Evolutionary conservation across 768 basidiomycete species (phyloP).

Genomic region (Arthromyces matolae): DNA sequence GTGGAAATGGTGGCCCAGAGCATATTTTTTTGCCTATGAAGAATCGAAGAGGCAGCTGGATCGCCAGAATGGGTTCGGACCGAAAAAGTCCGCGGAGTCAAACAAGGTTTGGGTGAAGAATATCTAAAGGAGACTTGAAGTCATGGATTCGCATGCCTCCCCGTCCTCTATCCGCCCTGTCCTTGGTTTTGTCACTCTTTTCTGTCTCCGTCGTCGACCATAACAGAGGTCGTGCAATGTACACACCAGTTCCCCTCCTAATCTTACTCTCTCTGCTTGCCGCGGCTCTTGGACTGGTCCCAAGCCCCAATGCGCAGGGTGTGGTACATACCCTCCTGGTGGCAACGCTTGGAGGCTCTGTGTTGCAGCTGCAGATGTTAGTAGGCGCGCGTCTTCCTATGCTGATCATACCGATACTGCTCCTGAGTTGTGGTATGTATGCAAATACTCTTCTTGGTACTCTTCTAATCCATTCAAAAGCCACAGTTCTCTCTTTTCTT

Average conservation of each 20-base stretch:
- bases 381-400: background rate
- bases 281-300: slow-evolving; percentile 6
- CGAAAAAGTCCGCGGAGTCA: too few relatives aligned
- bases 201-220: slow-evolving; percentile 6
- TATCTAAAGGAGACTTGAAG: too few relatives aligned
- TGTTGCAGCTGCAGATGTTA: slow-evolving; percentile 11
- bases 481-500: slow-evolving; percentile 12
- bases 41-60: too few relatives aligned
- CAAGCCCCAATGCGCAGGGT: slow-evolving; percentile 2
- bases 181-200: slow-evolving; percentile 1
- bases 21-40: too few relatives aligned
- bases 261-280: slow-evolving; percentile 8
- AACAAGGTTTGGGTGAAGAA: too few relatives aligned
- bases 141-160: too few relatives aligned
- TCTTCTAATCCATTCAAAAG: background rate
- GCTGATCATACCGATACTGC: slow-evolving; percentile 5
- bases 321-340: slow-evolving; percentile 11
- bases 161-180: slow-evolving; percentile 5
- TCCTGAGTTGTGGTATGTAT: slow-evolving; percentile 10
- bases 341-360: slow-evolving; percentile 4
- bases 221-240: background rate
- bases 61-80: too few relatives aligned
- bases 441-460: background rate
- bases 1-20: too few relatives aligned
- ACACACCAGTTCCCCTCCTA: slow-evolving; percentile 11